phyloP scores from a whole-genome alignment of 129 eudicot genomes.

The Rutidosis leptorrhynchoides region DNA sequence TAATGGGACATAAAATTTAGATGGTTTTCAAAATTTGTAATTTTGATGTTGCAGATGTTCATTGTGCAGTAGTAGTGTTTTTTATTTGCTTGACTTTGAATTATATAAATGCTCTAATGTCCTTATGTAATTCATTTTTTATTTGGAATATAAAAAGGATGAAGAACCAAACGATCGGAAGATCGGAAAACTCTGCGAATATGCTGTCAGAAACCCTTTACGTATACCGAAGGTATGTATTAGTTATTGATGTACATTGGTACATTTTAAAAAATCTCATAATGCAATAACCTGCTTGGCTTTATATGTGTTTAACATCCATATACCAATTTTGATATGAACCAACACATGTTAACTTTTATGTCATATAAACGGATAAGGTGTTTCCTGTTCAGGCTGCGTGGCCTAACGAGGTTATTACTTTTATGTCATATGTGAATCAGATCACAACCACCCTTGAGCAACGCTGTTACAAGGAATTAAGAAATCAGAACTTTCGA shows the following conservation, averaged over 20 bases:
- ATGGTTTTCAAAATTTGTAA: neutral
- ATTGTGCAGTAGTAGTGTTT: neutral
- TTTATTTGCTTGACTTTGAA: neutral
- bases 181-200: conserved; percentile 73
- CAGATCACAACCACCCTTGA: conserved; percentile 79
- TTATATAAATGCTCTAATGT: neutral
- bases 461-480: conserved; percentile 69
- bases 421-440: conserved; percentile 19
- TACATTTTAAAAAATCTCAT: neutral
- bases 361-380: too few species aligned
- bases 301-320: neutral
- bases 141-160: conserved; percentile 39
- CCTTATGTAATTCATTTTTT: conserved; percentile 15
- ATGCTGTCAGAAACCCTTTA: conserved; percentile 77
- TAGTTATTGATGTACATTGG: conserved; percentile 9
- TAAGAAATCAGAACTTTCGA: conserved; percentile 60
- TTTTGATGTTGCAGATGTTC: neutral
- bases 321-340: neutral
- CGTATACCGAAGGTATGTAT: conserved; percentile 68
- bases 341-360: conserved; percentile 1
- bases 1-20: neutral
- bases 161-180: conserved; percentile 78
- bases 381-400: too few species aligned
- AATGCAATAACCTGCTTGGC: neutral
- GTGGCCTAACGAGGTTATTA: too few species aligned